Base-by-base conservation (phyloP, 2,329 filamentous ascomycete genomes). In the Claviceps sp. region DNA sequence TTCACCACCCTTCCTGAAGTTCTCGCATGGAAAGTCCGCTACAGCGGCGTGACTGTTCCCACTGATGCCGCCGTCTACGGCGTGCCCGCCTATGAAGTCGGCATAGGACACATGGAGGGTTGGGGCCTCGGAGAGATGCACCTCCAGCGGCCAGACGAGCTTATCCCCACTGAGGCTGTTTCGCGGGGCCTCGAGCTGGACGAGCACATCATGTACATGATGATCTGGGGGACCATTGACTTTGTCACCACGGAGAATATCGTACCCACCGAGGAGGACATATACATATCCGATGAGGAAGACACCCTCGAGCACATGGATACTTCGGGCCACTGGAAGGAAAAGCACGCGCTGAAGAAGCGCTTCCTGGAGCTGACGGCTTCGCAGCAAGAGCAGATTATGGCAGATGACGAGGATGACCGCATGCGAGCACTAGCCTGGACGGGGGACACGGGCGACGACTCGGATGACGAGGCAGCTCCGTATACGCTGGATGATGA, bases 171-270 rank as follows among this genome's bases (percentile, higher is more conserved):
- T 13, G 84, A 89, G 60, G 68, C 74, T 0, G 63, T 75, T 0
- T 66, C 72, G 16, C 68, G 84, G 16, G 62, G 70, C 0, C 61
- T 86, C 37, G 56, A 72, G 22, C 62, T 87, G n/a, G 70, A 81
- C 51, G 55, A 69, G 13, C 71, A 77, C 58, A 69, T 82, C 47
- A 58, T 74, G 14, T 68, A 74, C 53, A 82, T 86, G 73, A 70
- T 82, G 57, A 55, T 78, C 16, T 87, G 78, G 71, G 85, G 85
- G 1, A 76, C 76, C 60, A 67, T 83, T 30, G 72, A 85, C 63
- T 72, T 70, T 49, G 48, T 62, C 4, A 78, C 72, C 1, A 72
- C 77, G 48, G 62, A 69, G 55, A 75, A 81, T 61, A 59, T 78
- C 5, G 70, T 73, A 0, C 75, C 78, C 2, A 70, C 65, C 9